Evolutionary conservation across 176 grass and related monocot genomes (phyloP), one percentile per base, ranked within the genome.

Genomic region (Oryza punctata): DNA sequence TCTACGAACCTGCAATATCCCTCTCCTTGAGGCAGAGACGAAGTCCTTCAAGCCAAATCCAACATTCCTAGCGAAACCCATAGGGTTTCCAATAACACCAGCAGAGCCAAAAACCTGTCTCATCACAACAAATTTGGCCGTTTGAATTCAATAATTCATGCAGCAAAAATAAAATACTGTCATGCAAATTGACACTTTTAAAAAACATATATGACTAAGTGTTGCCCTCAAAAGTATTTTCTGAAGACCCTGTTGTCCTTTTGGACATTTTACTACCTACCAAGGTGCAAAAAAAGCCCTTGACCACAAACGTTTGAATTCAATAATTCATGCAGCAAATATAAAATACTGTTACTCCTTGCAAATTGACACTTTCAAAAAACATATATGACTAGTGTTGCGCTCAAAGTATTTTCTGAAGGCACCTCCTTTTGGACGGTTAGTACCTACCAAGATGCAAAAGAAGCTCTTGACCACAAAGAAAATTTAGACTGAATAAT

Each of bases 31-130:
- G 84, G 90, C 88, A 76, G 95, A 98, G 82, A 98, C 78, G 71
- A 98, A 95, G 68, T 98, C 96, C 73, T 89, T 93, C 45, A 98
- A 57, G 86, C 96, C 96, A 90, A 93, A 89, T n/a, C 93, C 93
- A 91, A 95, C 93, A 89, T 95, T 98, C 80, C 96, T 91, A 85
- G 96, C 96, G 67, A 98, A 98, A 88, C 96, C 96, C 87, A 98
- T 93, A 54, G 96, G 96, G 82, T 95, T 95, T 82, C 96, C 96
- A 90, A 95, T 93, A 87, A 98, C 89, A 27, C 96, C 96, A 85
- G 93, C 96, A 71, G 96, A 98, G 67, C 96, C 93, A 80, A 98
- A 91, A 65, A 98, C 91, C 96, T 98, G 84, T 47, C 52, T 10
- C 26, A 74, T 76, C 75, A 76, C 14, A 54, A 82, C 21, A 81